Base-by-base conservation (phyloP, 768 basidiomycete genomes). In the Serpula lacrymans region DNA sequence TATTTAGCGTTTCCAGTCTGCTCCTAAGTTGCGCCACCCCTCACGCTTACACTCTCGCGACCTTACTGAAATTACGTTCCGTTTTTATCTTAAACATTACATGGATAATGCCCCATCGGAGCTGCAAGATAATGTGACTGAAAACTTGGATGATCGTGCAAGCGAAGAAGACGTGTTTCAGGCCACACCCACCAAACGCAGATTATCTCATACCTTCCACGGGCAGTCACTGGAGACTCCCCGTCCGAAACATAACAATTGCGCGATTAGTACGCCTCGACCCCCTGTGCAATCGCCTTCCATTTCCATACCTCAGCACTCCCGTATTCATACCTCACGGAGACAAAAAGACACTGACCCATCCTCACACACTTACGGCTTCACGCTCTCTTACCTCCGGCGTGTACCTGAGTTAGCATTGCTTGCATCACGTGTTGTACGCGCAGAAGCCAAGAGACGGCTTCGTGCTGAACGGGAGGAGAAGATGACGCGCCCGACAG, bases 21-120 rank as follows among this genome's bases (percentile, higher is more conserved):
- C 63, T 14, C 54, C 68, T 4, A 79, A 75, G 53, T 65, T 89
- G 32, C 82, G 84, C 32, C 86, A 89, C 58, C 88, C 87, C 1
- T 80, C 81, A 0, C 73, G 82, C 28, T 63, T 89, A 20, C 82
- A 74, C 41, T 74, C 78, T 0, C 68, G 69, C 14, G 83, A 88
- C 41, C 75, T 90, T 20, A 88, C 78, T 2, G 73, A 68, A 3
- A 82, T 82, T 45, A 83, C 79, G 0, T 86, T 90, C 55, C 73
- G 82, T 9, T 73, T 86, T 27, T 88, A 90, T 50, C 49, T 90
- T 45, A 87, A 85, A 48, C 82, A 88, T 49, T 89, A 79, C 59
- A 84, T 90, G 82, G 78, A 85, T 50, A 68, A 80, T 50, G 71
- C 70, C 0, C 63, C 26, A 36, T 53, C 37, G 31, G 45, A 41